Evolutionary conservation across 2,329 filamentous ascomycete species (phyloP), one percentile per base, ranked within the genome.

Genomic region (Penicillium psychrosexuale): DNA sequence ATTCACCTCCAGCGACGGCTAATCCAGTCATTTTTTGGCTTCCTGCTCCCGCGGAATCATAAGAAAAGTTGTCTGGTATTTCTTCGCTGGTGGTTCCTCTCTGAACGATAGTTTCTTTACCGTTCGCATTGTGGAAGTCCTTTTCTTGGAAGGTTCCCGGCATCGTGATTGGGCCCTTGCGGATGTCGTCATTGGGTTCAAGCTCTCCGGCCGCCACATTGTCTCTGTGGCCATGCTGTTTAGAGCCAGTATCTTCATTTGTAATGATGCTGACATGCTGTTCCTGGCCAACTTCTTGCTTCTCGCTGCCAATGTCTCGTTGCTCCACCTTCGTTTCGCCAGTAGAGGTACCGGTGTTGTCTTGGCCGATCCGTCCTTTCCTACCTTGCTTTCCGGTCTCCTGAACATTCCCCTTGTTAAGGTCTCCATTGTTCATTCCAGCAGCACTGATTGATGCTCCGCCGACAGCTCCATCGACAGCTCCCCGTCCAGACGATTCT

Each of bases 181-280:
- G 53, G 24, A 65, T 65, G 43, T 65, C 63, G n/a, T 57, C 43
- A 15, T 65, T 65, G 8, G 56, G 49, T 27, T 51, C 40, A 12
- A 55, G 52, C 6, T 45, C 17, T 33, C 52, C 52, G 17, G 52
- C 47, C 13, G 39, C 34, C 33, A 55, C 52, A 33, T 47, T 55
- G 8, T 40, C 39, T 28, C 27, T 44, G 33, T 15, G 52, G 12
- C 51, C 47, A 17, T 3, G 7, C 5, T 22, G 3, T 17, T 27
- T 2, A 15, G 31, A 17, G 15, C 17, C 19, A n/a, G 17, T 27
- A n/a, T 13, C 3, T 42, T 43, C 4, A 1, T 6, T 43, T 24
- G 30, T 8, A 3, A 17, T 13, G 27, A 13, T 22, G 27, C 31
- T 42, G 17, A 17, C 7, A 28, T 39, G 19, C 22, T 42, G 33